Evolutionary conservation across 2,329 filamentous ascomycete genomes (phyloP), one percentile per base, ranked within the genome.

Genomic region (Botrytis tulipae): DNA sequence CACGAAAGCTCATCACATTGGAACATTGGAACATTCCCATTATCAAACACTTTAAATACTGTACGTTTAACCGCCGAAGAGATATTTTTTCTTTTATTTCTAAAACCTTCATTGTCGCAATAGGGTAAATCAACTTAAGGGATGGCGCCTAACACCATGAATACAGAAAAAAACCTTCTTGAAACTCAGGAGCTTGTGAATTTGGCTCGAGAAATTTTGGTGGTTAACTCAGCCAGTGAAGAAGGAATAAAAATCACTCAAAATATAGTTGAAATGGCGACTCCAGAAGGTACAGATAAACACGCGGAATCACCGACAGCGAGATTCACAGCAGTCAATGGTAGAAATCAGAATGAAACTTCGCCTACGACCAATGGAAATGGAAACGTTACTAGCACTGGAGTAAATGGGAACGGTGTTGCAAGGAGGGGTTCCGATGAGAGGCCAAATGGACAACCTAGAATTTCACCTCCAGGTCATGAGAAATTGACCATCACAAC

Each of bases 241-340:
- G 61, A 61, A 57, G 37, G 6, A 16, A 32, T 48, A 22, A 46
- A 48, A 25, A 71, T 22, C 18, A n/a, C 63, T 51, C 66, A 59
- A 48, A 65, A 48, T 25, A 59, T 51, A 32, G 70, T 37, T 25
- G 72, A 74, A 37, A 78, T 77, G 76, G 73, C 46, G 32, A 73
- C 69, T 29, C 73, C 74, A 37, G 75, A 76, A 70, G 78, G 78
- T 51, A 62, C 75, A 62, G 73, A 70, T 14, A 71, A 73, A 51
- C 75, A 74, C 61, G 76, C 74, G 7, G 79, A 80, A 60, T 78
- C 79, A 46, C 79, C 79, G 22, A 80, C 78, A 1, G 78, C 80
- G 61, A 77, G 81, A 63, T 82, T 82, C 68, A 82, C 81, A 2
- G 81, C 81, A 14, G 81, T 82, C 6, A 82, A 82, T 76, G 79